Conservation (phyloP, 179 eudicot genomes). For the Silene noctiflora region DNA sequence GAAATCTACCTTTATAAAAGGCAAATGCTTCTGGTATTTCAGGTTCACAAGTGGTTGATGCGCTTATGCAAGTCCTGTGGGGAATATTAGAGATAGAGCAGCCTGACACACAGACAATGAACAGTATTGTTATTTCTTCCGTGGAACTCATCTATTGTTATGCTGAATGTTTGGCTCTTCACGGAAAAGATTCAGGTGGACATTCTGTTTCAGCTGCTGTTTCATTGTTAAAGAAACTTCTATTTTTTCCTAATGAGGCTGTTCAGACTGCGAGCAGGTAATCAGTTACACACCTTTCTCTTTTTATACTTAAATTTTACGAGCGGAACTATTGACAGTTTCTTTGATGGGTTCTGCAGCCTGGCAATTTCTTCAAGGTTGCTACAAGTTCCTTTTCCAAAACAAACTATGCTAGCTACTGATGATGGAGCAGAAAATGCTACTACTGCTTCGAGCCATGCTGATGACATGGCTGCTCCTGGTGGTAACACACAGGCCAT, state of each 20-base stretch:
- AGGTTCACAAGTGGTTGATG: slow-evolving; percentile 94
- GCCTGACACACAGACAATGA: slow-evolving; percentile 96
- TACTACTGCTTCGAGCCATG: slow-evolving; percentile 45
- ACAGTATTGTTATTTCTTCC: slow-evolving; percentile 83
- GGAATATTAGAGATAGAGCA: slow-evolving; percentile 97
- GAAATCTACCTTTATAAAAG: neutral
- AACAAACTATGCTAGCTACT: slow-evolving; percentile 89
- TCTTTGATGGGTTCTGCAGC: slow-evolving; percentile 28
- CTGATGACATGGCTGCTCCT: slow-evolving; percentile 48
- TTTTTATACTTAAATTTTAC: neutral
- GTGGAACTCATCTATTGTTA: slow-evolving; percentile 96
- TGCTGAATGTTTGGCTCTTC: slow-evolving; percentile 95
- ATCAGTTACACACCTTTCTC: neutral
- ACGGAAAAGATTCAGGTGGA: slow-evolving; percentile 59
- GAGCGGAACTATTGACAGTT: slow-evolving; percentile 14
- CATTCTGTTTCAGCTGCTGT: slow-evolving; percentile 89
- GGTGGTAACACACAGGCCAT: slow-evolving; percentile 71
- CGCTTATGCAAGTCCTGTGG: slow-evolving; percentile 98
- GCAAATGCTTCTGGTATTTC: slow-evolving; percentile 17
- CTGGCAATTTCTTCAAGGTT: slow-evolving; percentile 97
- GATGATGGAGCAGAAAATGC: slow-evolving; percentile 74
- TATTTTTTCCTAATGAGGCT: slow-evolving; percentile 85
- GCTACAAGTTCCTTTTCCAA: slow-evolving; percentile 99
- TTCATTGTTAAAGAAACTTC: slow-evolving; percentile 61
- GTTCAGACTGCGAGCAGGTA: slow-evolving; percentile 99